Base-by-base conservation (phyloP, 352 stramenopile species). In the Globisporangium nodosum region DNA sequence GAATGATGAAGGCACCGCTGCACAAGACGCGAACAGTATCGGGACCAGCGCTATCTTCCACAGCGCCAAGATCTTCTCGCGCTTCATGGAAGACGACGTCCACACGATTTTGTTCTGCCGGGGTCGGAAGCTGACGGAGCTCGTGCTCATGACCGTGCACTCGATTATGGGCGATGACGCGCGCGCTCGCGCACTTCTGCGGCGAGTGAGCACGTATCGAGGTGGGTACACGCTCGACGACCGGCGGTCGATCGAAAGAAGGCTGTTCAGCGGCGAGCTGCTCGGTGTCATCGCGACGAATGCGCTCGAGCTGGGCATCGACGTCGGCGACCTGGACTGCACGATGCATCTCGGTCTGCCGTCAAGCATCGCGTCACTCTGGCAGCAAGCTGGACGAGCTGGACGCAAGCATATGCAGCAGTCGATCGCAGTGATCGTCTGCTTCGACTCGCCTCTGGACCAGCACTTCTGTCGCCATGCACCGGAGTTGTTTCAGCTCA, bases 261-360 rank as follows among this genome's bases (percentile, higher is more conserved):
- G 85, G n/a, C 74, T 99, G 8, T 99, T 99, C 68, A 69, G 74
- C 54, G 90, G 92, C n/a, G 76, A 98, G 15, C 77, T 99, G 5
- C 68, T 98, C 35, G 97, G 93, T 21, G 94, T 99, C 8, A 93
- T 98, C 13, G 93, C 94, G 0, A 99, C 97, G 7, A 97, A 94
- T 64, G 97, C 97, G 4, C 81, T 99, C 11, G 97, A 99, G 65
- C 73, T 99, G 11, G 97, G 97, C 16, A 97, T 99, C 52, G 95
- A 99, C 62, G 80, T 98, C 18, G 91, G 92, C 31, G 82, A 85
- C 27, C 72, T 99, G 20, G 94, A 99, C 67, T 87, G 96, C 18
- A 99, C 97, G 5, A 79, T 99, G 53, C 96, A 99, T 65, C 81
- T 98, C 50, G 97, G 97, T 2, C 96, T 98, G 51, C 96, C 96